Evolutionary conservation across 2,329 filamentous ascomycete genomes (phyloP), one percentile per base, ranked within the genome.

Genomic region (Stagonosporopsis rhizophila): DNA sequence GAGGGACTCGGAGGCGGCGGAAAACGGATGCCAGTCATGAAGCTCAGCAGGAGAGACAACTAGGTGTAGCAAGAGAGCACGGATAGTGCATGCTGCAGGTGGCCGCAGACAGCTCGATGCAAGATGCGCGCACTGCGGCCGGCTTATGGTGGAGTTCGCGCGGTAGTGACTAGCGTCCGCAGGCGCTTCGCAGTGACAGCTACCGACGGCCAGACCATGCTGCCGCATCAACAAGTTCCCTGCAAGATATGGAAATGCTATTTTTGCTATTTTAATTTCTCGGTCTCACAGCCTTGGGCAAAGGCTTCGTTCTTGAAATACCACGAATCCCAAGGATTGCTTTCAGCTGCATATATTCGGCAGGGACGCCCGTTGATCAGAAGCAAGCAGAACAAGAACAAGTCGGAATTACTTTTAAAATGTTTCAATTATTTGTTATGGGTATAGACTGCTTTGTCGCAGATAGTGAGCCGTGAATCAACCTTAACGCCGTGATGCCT

Each of bases 41-140:
- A 56, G 35, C 44, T 30, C 57, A 66, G 32, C 57, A 52, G 48
- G 47, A 59, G 46, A 46, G 40, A 23, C 25, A 41, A 35, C 44
- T 20, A 38, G 49, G 44, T 45, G 27, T 27, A 34, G 52, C 44
- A 34, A 37, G 48, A 46, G 44, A 46, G 47, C 44, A 56, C 54
- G 41, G 38, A 58, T 41, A 52, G 51, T 58, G 56, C 52, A 61
- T 60, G 59, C 59, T 71, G 64, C 65, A 62, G 59, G 52, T 49
- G 58, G 62, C 58, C 59, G 60, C 58, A 48, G 37, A 64, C 68
- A 68, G 62, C 60, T 65, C 59, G 58, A 61, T 64, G 61, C 66
- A 63, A 52, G 61, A 61, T 59, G 65, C 64, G 62, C 61, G 52
- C 60, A 57, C 46, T 58, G 60, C 53, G 51, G 59, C 55, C 55